Base-by-base conservation (phyloP, 1,284 basidiomycete species). In the Ganoderma leucocontextum region DNA sequence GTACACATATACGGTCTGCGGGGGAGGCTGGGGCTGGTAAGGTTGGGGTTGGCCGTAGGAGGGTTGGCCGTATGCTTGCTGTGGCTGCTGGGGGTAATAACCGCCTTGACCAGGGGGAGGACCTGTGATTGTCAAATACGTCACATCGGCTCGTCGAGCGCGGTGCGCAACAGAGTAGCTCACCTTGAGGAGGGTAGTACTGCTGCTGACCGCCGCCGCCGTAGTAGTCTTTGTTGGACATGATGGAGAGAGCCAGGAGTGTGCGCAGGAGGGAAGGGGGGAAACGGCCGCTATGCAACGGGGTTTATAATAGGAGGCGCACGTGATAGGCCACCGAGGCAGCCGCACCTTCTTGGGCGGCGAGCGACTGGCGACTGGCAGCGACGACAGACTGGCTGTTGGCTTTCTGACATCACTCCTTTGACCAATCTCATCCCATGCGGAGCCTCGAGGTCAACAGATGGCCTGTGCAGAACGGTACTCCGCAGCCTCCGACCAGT, bases 141-240 rank as follows among this genome's bases (percentile, higher is more conserved):
- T 67, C 47, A 52, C 59, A 44, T 22, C 36, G 9, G 17, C 13
- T 33, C 57, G 39, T 35, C 17, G 19, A 13, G 13, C 38, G 36
- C n/a, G 4, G 58, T 19, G 38, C 15, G 25, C 39, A 15, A 36
- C 15, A 4, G n/a, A n/a, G 10, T 1, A 78, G 12, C 84, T 59
- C 62, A 89, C 92, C 91, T 79, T 83, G 83, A 47, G 91, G 91
- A 62, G 91, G 90, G 75, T 92, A 91, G 74, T 93, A 91, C 63
- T 83, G 82, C 58, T 82, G 85, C 71, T 86, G 85, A 19, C 60
- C 63, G 49, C 78, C 63, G 49, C 78, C 77, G 70, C 81, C 80
- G 80, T 93, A 94, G 75, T 91, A 94, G 75, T 93, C 91, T 80
- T 90, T 88, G 78, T 88, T 91, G 73, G 90, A 89, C 92, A 94